phyloP scores from a whole-genome alignment of 1,284 basidiomycete species.

The Mycena sp. region DNA sequence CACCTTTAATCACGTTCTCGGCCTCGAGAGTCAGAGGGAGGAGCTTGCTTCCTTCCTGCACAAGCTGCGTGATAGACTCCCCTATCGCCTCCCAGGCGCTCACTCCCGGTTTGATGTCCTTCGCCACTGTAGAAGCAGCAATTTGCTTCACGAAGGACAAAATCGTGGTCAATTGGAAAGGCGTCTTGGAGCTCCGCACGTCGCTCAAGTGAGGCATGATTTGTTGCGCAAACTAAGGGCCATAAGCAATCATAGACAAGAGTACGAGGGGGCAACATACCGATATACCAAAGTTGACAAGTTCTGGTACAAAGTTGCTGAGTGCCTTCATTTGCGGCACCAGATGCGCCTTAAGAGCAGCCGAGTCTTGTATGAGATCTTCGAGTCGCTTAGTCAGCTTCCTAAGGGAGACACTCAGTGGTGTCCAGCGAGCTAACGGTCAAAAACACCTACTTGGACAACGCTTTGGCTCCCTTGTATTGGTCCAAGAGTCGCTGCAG shows the following conservation, averaged over 20 bases:
- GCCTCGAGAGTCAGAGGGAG: slow-evolving; percentile 77
- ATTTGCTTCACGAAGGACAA: slow-evolving; percentile 79
- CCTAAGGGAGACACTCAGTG: slow-evolving; percentile 50
- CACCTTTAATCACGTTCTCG: slow-evolving; percentile 85
- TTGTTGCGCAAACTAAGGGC: slow-evolving; percentile 80
- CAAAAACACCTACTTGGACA: slow-evolving; percentile 71
- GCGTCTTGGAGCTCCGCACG: slow-evolving; percentile 75
- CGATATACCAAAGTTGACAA: slow-evolving; percentile 90
- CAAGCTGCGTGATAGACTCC: slow-evolving; percentile 73
- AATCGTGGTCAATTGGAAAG: slow-evolving; percentile 80
- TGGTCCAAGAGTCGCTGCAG: slow-evolving; percentile 85
- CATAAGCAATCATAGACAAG: neutral
- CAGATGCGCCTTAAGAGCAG: slow-evolving; percentile 76
- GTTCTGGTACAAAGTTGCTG: slow-evolving; percentile 77
- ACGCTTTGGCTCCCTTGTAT: slow-evolving; percentile 80
- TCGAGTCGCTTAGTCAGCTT: slow-evolving; percentile 89
- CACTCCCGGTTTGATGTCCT: slow-evolving; percentile 68
- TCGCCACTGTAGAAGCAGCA: slow-evolving; percentile 75
- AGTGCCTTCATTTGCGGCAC: slow-evolving; percentile 78
- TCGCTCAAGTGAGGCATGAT: slow-evolving; percentile 84
- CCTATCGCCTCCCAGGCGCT: slow-evolving; percentile 84
- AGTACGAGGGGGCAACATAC: slow-evolving; percentile 51
- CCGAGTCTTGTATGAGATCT: slow-evolving; percentile 76
- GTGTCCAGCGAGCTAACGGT: neutral
- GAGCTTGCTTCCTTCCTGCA: slow-evolving; percentile 75